These are phyloP conservation scores for Synchytrium microbalum DNA, from an alignment of 371 early-diverging fungal species.

Conservation along the genomic window DNA sequence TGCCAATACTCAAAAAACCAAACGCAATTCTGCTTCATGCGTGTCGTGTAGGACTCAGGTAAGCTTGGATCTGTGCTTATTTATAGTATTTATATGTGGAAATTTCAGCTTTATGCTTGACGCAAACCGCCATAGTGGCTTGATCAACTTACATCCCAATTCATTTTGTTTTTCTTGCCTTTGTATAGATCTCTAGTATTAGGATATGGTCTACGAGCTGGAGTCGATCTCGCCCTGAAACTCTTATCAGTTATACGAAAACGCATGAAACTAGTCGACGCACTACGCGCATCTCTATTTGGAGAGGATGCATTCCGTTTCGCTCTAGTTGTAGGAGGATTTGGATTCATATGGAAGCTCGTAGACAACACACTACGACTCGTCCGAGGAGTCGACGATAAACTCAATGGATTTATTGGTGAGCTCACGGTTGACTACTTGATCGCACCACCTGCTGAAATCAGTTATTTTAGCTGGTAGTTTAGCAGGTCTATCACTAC, in stretches of 20 bases:
- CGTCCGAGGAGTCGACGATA: conserved; percentile 13
- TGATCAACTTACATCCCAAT: too few species aligned
- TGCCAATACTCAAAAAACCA: background rate
- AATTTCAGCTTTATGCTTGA: too few species aligned
- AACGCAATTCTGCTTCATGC: background rate
- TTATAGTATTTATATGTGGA: too few species aligned
- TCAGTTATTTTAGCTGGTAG: background rate
- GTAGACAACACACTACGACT: conserved; percentile 3
- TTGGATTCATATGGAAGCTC: conserved; percentile 2
- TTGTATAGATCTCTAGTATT: background rate
- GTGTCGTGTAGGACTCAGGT: background rate
- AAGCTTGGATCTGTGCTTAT: too few species aligned
- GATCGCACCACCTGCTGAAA: too few species aligned
- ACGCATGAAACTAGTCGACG: background rate
- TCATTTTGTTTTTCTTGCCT: too few species aligned
- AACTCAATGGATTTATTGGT: conserved; percentile 14
- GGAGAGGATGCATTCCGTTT: conserved; percentile 10
- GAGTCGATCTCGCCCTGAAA: conserved; percentile 15
- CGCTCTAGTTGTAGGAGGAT: conserved; percentile 13
- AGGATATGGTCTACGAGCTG: conserved; percentile 9
- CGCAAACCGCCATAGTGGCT: too few species aligned
- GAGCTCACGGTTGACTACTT: conserved; percentile 13
- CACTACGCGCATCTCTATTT: conserved; percentile 2
- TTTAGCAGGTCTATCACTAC: background rate
- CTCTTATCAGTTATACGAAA: conserved; percentile 13